Percentiles rank a stretch among this genome's conserved stretches.
Evolutionary conservation across 139 green algal species (phyloP).

Genomic region (Raphidocelis subcapitata): DNA sequence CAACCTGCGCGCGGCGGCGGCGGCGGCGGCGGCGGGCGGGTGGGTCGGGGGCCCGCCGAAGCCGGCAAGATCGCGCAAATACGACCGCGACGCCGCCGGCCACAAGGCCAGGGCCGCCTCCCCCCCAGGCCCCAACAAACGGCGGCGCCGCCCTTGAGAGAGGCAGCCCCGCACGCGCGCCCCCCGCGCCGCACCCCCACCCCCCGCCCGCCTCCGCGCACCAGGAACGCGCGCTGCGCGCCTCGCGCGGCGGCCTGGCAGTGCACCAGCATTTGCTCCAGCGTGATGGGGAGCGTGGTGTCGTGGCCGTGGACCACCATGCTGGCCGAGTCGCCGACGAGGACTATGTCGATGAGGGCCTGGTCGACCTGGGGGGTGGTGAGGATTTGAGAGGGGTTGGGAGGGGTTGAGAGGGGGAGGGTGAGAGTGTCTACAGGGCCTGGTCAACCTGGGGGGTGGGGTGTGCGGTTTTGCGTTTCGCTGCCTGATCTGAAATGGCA

Average conservation of each 20-base stretch:
- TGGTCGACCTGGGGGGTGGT: slow-evolving; percentile 75
- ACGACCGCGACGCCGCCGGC: too few relatives aligned
- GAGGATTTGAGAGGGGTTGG: too few relatives aligned
- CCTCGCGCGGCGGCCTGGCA: slow-evolving; percentile 86
- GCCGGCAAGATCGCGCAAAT: not conserved
- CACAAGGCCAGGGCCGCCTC: too few relatives aligned
- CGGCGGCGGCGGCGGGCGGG: slow-evolving; percentile 38
- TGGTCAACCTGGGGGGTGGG: too few relatives aligned
- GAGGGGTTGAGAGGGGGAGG: not conserved
- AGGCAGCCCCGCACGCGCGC: too few relatives aligned
- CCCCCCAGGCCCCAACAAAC: too few relatives aligned
- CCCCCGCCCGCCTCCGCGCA: slow-evolving; percentile 26
- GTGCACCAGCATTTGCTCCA: slow-evolving; percentile 97
- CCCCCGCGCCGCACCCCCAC: too few relatives aligned
- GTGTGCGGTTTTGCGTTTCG: too few relatives aligned
- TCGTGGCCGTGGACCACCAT: slow-evolving; percentile 99
- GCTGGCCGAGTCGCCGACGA: slow-evolving; percentile 93
- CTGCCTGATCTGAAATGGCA: too few relatives aligned
- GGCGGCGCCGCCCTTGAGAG: too few relatives aligned
- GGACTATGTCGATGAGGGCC: slow-evolving; percentile 89
- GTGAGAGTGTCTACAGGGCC: not conserved
- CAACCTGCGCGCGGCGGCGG: slow-evolving; percentile 22
- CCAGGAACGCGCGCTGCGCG: slow-evolving; percentile 67
- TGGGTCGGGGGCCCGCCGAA: not conserved
- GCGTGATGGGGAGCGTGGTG: slow-evolving; percentile 95